Evolutionary conservation across 257 asterid species (phyloP), one percentile per base, ranked within the genome.

Genomic region (Penstemon davidsonii): DNA sequence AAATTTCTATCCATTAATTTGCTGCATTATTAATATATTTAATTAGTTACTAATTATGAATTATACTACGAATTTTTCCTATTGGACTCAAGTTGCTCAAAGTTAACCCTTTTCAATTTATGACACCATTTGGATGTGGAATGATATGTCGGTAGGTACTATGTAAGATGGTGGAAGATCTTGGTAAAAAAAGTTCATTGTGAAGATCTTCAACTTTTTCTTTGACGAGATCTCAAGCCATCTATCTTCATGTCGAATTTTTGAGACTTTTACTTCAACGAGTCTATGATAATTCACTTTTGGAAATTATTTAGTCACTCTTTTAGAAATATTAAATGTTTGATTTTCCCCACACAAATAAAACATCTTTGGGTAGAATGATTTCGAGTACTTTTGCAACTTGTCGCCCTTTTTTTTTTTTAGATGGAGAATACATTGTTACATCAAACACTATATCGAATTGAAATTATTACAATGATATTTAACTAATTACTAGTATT

Each of bases 161-260:
- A 69, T 66, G 61, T 62, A 61, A 46, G 74, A 69, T 55, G 45
- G 59, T 37, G 19, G 53, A 65, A 52, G 66, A 68, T 68, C 63
- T 79, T 66, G 64, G 8, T 71, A 68, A 38, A 25, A 57, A 54
- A 42, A 56, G n/a, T 53, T 63, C 63, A 40, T 44, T 55, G 45
- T 46, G 58, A 44, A 68, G 68, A 79, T 75, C 79, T 68, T 56
- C 13, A 10, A 69, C 79, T 73, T 75, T 75, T 79, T 75, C 84
- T 68, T 75, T 73, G 71, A 67, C 60, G 64, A 79, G 80, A 79
- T 79, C 53, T 79, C 18, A 10, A 60, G 59, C 66, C 38, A 74
- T 75, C 80, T 71, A 74, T 75, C 80, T 71, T 75, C 62, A 62
- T 75, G 75, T 58, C 56, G 83, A 74, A 69, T 10, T 39, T 39